Conservation (phyloP, 108 stramenopile species). For the Fragilariopsis cylindrus region DNA sequence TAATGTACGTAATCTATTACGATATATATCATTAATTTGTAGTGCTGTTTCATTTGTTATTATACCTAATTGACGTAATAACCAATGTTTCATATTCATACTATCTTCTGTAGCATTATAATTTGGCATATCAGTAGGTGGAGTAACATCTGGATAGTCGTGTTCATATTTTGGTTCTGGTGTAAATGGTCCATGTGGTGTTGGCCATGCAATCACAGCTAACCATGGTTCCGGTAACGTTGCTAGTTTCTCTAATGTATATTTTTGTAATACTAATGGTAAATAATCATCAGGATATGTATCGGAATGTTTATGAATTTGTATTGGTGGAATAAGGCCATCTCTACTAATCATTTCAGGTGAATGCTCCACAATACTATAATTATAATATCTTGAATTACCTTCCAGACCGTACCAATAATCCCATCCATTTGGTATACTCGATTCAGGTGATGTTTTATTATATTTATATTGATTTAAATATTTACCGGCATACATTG, state of each 20-base stretch:
- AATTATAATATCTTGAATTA: slow-evolving; percentile 44
- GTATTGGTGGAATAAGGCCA: background rate
- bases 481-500: slow-evolving; percentile 42
- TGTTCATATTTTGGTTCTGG: slow-evolving; percentile 27
- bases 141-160: background rate
- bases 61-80: slow-evolving; percentile 14
- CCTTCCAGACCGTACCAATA: slow-evolving; percentile 40
- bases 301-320: slow-evolving; percentile 15
- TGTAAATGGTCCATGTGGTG: slow-evolving; percentile 43
- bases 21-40: slow-evolving; percentile 16
- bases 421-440: slow-evolving; percentile 39
- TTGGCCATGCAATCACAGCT: slow-evolving; percentile 33
- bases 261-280: slow-evolving; percentile 25
- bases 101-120: slow-evolving; percentile 24
- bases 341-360: background rate
- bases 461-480: slow-evolving; percentile 37
- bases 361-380: slow-evolving; percentile 14
- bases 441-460: background rate
- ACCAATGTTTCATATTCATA: slow-evolving; percentile 34
- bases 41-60: background rate
- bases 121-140: slow-evolving; percentile 11
- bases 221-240: slow-evolving; percentile 31
- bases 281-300: slow-evolving; percentile 40
- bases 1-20: slow-evolving; percentile 24
- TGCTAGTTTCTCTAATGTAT: slow-evolving; percentile 4